A percentile compares a stretch with the other conserved stretches of the same genome.
Conservation (phyloP, 2,329 filamentous ascomycete genomes). For the Leptographium galeiforme region DNA sequence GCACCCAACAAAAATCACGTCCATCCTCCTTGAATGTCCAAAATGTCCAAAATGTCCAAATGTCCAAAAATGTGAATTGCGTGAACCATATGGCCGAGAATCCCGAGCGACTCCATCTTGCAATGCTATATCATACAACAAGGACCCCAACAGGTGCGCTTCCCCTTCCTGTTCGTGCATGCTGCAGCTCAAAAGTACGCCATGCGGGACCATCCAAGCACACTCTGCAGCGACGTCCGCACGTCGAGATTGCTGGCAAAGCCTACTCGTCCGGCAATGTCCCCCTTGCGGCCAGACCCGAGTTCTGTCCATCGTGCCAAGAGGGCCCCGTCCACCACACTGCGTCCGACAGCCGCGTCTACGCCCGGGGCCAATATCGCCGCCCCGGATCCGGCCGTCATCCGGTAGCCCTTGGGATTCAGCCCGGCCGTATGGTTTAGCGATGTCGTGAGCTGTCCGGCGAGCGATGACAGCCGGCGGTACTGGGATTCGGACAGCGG, state of each 20-base stretch:
- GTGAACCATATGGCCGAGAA: neutral
- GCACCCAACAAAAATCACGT: neutral
- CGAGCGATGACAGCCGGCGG: conserved; percentile 67
- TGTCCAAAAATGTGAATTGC: neutral
- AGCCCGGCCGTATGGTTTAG: conserved; percentile 67
- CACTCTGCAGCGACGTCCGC: conserved; percentile 52
- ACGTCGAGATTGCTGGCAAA: conserved; percentile 50
- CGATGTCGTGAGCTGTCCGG: conserved; percentile 64
- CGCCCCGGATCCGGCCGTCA: conserved; percentile 30
- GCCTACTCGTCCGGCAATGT: conserved; percentile 64
- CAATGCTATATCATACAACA: neutral
- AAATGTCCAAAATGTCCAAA: too few relatives aligned
- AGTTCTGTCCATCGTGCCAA: conserved; percentile 65
- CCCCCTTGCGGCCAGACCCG: conserved; percentile 53
- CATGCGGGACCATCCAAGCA: conserved; percentile 50
- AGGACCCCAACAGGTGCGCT: neutral
- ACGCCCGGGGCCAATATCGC: conserved; percentile 31
- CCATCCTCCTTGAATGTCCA: neutral
- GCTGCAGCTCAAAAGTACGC: conserved; percentile 26
- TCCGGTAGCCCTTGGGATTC: conserved; percentile 70
- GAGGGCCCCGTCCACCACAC: conserved; percentile 67
- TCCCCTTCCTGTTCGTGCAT: neutral
- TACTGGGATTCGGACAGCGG: conserved; percentile 70
- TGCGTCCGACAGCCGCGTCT: conserved; percentile 45
- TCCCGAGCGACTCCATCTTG: neutral